Base-by-base conservation (phyloP, 768 basidiomycete species). In the Amylocystis lapponica region DNA sequence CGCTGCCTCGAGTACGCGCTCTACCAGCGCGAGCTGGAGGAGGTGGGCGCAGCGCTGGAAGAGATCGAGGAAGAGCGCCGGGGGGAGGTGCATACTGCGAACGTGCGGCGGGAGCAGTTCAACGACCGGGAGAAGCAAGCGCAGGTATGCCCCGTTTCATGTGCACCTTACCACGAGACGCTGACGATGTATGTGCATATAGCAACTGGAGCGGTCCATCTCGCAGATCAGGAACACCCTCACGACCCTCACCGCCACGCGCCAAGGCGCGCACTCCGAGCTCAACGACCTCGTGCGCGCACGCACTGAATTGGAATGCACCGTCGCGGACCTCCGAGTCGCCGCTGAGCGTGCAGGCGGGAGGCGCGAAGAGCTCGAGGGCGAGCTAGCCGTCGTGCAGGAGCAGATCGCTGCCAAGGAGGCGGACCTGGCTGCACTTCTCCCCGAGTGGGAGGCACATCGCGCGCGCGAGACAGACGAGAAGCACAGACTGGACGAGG, bases 1-100 rank as follows among this genome's bases (percentile, higher is more conserved):
- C 74, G 95, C 30, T 95, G 92, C 61, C 69, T 97, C 55, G 96
- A 99, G 60, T 98, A 97, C 60, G 91, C 93, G 0, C 65, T 98
- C 49, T 91, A 96, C 64, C 86, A 90, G 51, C 76, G 87, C 27
- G 95, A 99, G 57, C 63, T 97, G 29, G 82, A 87, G 46, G 95
- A 98, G 51, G 92, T 95, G 1, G 80, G 77, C 0, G 83, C 84
- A 41, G 82, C 89, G 0, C 62, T 99, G 43, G 91, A 88, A 27
- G 83, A 89, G 59, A 87, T 96, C 30, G 79, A 86, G 51, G 82
- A 84, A 36, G 93, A 96, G 49, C 72, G 90, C 41, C 69, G 79
- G 46, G 70, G 81, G 6, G 94, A 96, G 36, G 75, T 93, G 5
- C 89, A 95, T 58, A 79, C 77, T 11, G 83, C 87, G 2, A 96